Percentiles rank a stretch among this genome's conserved stretches.
Conservation (phyloP, 345 rosid species). For the Dovyalis caffra region DNA sequence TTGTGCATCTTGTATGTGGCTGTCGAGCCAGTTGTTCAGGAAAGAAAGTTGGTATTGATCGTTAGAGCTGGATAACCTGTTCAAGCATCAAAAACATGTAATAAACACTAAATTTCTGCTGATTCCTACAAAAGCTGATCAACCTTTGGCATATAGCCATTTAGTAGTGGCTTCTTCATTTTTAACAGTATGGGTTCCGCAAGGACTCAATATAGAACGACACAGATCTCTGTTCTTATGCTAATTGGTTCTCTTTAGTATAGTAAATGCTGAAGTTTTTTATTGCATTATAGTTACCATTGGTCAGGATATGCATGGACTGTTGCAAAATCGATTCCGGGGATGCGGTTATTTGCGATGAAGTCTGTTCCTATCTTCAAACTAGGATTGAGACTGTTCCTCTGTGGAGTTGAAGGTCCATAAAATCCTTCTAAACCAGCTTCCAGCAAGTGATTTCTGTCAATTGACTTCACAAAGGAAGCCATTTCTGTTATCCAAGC, state of each 20-base stretch:
- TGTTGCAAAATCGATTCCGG: conserved; percentile 29
- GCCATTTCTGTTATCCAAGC: conserved; percentile 41
- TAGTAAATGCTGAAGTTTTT: background rate
- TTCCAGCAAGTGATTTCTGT: conserved; percentile 37
- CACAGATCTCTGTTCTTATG: background rate
- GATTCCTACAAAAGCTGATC: no score
- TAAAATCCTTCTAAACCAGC: conserved; percentile 38
- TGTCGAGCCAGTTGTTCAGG: conserved; percentile 31
- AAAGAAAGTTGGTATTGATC: conserved; percentile 33
- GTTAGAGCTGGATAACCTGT: conserved; percentile 61
- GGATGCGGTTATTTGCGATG: conserved; percentile 27
- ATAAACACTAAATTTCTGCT: background rate
- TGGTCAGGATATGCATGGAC: conserved; percentile 33
- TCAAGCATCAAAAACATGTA: conserved; percentile 3
- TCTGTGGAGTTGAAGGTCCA: conserved; percentile 29
- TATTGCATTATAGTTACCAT: conserved; percentile 16
- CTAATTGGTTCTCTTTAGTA: background rate
- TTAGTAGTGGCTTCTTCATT: background rate
- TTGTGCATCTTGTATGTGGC: conserved; percentile 31
- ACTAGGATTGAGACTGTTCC: conserved; percentile 21
- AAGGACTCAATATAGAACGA: background rate
- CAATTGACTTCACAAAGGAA: conserved; percentile 27
- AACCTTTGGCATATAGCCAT: background rate
- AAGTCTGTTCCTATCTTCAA: conserved; percentile 32
- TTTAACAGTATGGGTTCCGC: background rate